Conservation (phyloP, 306 rosid species). For the Sicyos edulis region DNA sequence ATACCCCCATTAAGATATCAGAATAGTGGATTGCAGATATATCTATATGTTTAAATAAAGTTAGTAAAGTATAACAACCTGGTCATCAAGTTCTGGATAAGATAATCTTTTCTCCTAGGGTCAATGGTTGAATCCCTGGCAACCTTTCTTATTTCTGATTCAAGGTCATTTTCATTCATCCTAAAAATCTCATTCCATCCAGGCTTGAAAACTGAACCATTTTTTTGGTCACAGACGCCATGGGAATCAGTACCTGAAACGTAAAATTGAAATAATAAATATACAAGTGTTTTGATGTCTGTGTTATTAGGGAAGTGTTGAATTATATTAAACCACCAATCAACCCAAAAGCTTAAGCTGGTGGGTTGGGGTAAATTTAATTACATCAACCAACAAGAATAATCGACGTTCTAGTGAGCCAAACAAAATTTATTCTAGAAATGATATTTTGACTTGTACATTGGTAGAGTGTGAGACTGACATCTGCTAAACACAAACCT, state of each 20-base stretch:
- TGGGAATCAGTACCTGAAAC: slow-evolving; percentile 52
- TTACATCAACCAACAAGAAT: too few relatives aligned
- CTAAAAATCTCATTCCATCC: slow-evolving; percentile 99
- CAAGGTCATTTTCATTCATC: slow-evolving; percentile 93
- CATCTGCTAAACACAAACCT: slow-evolving; percentile 15
- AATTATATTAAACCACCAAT: too few relatives aligned
- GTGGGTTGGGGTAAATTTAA: too few relatives aligned
- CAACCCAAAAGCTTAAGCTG: too few relatives aligned
- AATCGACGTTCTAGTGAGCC: background rate
- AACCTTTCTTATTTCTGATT: slow-evolving; percentile 91
- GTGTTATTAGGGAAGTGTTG: slow-evolving; percentile 4
- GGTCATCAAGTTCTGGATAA: slow-evolving; percentile 95
- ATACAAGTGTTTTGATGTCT: background rate
- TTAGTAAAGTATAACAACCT: slow-evolving; percentile 35
- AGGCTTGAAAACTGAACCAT: slow-evolving; percentile 92
- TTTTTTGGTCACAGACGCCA: slow-evolving; percentile 59
- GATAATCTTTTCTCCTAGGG: slow-evolving; percentile 95
- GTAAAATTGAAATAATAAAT: slow-evolving; percentile 3
- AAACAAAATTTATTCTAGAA: background rate
- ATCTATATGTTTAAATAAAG: slow-evolving; percentile 12
- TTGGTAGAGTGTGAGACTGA: background rate
- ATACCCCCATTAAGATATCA: slow-evolving; percentile 26
- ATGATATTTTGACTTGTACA: background rate
- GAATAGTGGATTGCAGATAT: slow-evolving; percentile 11
- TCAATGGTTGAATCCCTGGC: slow-evolving; percentile 82